These are phyloP conservation scores for Hypoxylon trugodes DNA, from an alignment of 495 filamentous ascomycete genomes.

Conservation along the genomic window DNA sequence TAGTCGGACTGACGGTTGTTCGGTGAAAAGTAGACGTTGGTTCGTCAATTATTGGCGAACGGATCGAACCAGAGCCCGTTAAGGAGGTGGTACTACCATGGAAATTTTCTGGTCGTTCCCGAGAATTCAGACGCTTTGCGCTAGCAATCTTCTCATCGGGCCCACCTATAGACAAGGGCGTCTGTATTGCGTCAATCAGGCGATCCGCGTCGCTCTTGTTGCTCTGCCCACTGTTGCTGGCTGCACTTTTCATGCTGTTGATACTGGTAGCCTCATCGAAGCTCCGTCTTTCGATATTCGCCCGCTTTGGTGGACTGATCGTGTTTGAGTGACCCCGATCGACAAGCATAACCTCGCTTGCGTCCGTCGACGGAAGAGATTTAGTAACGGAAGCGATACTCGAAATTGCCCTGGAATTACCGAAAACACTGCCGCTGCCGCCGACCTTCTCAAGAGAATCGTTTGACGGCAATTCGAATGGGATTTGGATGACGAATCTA, in stretches of 20 bases:
- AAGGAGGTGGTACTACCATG: slow-evolving; percentile 22
- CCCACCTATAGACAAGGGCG: slow-evolving; percentile 59
- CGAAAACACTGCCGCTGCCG: slow-evolving; percentile 14
- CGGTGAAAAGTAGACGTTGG: not conserved
- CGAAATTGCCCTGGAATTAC: slow-evolving; percentile 22
- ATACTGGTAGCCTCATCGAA: slow-evolving; percentile 55
- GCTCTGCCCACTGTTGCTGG: slow-evolving; percentile 64
- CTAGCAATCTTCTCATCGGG: slow-evolving; percentile 42
- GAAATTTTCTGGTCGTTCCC: slow-evolving; percentile 33
- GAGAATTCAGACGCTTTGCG: slow-evolving; percentile 31
- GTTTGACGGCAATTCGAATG: slow-evolving; percentile 68
- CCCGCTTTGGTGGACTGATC: slow-evolving; percentile 7
- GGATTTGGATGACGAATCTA: slow-evolving; percentile 77
- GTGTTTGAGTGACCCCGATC: slow-evolving; percentile 49
- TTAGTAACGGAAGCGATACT: slow-evolving; percentile 43
- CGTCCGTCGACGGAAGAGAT: slow-evolving; percentile 44
- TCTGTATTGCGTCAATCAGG: slow-evolving; percentile 78
- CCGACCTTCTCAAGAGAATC: slow-evolving; percentile 44
- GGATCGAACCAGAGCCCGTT: not conserved
- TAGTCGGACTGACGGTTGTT: not conserved
- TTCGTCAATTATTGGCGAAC: not conserved
- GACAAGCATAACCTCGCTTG: slow-evolving; percentile 67
- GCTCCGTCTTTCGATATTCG: slow-evolving; percentile 43
- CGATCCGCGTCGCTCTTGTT: slow-evolving; percentile 74
- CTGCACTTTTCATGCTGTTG: slow-evolving; percentile 61